phyloP scores from a whole-genome alignment of 1,139 yeast genomes.

The Scheffersomyces quercinus region DNA sequence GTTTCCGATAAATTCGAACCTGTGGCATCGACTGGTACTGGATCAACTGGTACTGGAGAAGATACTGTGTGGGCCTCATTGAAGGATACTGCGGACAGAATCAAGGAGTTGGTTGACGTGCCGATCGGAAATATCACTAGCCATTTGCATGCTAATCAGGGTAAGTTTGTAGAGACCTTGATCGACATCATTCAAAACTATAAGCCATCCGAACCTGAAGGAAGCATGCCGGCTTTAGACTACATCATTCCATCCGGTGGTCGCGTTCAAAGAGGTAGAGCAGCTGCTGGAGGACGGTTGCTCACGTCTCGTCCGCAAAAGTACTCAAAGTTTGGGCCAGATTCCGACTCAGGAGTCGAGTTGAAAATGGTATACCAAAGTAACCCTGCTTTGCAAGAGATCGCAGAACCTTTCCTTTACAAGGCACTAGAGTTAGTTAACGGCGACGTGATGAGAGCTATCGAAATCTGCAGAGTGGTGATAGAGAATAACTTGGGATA shows the following conservation, averaged over 20 bases:
- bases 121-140: constrained; percentile 9
- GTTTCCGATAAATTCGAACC: constrained; percentile 6
- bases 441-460: constrained; percentile 38
- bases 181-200: constrained; percentile 28
- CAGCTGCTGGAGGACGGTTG: not conserved
- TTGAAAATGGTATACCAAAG: constrained; percentile 23
- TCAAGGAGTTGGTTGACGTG: constrained; percentile 8
- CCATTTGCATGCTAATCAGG: constrained; percentile 14
- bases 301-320: not conserved
- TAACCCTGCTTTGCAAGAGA: constrained; percentile 13
- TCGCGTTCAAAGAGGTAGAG: constrained; percentile 24
- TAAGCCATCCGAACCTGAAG: constrained; percentile 5
- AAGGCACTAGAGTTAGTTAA: constrained; percentile 38
- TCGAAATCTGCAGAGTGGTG: constrained; percentile 27
- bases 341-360: constrained; percentile 17
- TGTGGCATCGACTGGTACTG: not conserved
- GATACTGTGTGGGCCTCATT: constrained; percentile 8
- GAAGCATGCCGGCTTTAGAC: not conserved
- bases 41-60: not conserved
- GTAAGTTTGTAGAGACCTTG: constrained; percentile 24
- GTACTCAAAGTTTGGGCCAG: not conserved
- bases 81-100: constrained; percentile 7
- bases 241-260: constrained; percentile 17
- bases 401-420: constrained; percentile 27
- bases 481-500: constrained; percentile 22